Base-by-base conservation (phyloP, 1,139 yeast genomes). In the Geotrichum phurueaensis region DNA sequence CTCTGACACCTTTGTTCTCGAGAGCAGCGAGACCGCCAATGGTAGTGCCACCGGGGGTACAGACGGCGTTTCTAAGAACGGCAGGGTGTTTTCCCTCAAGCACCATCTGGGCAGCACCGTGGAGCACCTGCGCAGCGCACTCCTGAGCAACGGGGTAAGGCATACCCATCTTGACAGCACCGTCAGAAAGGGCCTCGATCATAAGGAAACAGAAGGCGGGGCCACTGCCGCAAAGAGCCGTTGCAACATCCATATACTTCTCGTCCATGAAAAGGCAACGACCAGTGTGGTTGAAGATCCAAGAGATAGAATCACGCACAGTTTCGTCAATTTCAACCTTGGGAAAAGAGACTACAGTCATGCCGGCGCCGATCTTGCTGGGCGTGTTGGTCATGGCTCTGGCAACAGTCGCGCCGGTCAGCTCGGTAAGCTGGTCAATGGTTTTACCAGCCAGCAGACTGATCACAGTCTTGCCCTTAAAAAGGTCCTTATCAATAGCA, bases 331-430 rank as follows among this genome's bases (percentile, higher is more conserved):
- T 63, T 6, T 59, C 61, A 3, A 58, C 59, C 31, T 67, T 67
- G 57, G 72, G 76, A 65, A 74, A 68, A 50, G 78, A 83, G 27
- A 94, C 85, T 27, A 90, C 92, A 9, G 98, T 97, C 81, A 95
- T 90, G 58, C 98, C 99, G 69, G 86, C 84, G 7, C 97, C 97
- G 73, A 77, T 74, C 63, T 86, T 88, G 51, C 97, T 96, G 3
- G 99, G 98, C 0, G 99, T 94, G 75, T 94, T 94, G 62, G 99
- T 94, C 96, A 95, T 92, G n/a, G 95, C 96, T 66, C 96, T 84
- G 56, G 96, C 90, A 54, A 92, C 85, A 56, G 71, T 60, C 7
- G 77, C 71, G 58, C 79, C 76, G 4, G 91, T 78, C 71, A 81
- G 82, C 2, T 75, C 72, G 36, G 76, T 70, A 68, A 92, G 80